Evolutionary conservation across 192 early-diverging fungal genomes (phyloP).

Genomic region (Coemansia sp.): DNA sequence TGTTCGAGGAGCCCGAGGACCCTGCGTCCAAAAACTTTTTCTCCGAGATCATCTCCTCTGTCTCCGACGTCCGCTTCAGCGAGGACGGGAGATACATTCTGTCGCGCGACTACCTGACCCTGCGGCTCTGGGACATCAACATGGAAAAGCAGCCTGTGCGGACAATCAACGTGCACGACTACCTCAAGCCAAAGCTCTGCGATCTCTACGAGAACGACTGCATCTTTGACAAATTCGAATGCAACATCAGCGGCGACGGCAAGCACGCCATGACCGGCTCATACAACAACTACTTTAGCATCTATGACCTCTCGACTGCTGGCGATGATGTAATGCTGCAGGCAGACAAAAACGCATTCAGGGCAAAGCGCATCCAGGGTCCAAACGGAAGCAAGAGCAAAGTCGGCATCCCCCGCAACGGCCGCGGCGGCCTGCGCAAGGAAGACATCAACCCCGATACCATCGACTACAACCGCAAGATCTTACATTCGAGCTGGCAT

Average conservation of each 20-base stretch:
- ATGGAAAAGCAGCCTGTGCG: slow-evolving; percentile 94
- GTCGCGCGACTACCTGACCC: slow-evolving; percentile 94
- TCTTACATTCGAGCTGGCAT: slow-evolving; percentile 98
- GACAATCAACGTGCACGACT: slow-evolving; percentile 96
- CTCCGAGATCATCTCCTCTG: slow-evolving; percentile 99
- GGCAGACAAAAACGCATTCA: slow-evolving; percentile 98
- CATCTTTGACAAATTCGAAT: slow-evolving; percentile 99
- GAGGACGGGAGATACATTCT: slow-evolving; percentile 96
- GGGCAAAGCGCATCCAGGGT: slow-evolving; percentile 83
- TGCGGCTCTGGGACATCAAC: slow-evolving; percentile 99
- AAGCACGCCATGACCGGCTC: slow-evolving; percentile 94
- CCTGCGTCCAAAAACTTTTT: slow-evolving; percentile 97
- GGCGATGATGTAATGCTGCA: slow-evolving; percentile 85
- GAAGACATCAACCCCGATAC: slow-evolving; percentile 84
- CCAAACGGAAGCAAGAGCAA: slow-evolving; percentile 59
- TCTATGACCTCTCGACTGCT: slow-evolving; percentile 82
- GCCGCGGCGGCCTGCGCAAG: slow-evolving; percentile 60
- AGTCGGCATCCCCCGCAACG: slow-evolving; percentile 61
- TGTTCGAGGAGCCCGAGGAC: slow-evolving; percentile 96
- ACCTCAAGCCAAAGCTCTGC: slow-evolving; percentile 92
- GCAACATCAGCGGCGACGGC: slow-evolving; percentile 94
- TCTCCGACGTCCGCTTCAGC: slow-evolving; percentile 96
- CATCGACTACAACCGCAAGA: slow-evolving; percentile 95
- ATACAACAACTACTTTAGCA: slow-evolving; percentile 99
- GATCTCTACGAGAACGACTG: slow-evolving; percentile 99